Conservation (phyloP, 169 alveolate species). For the Besnoitia besnoiti region DNA sequence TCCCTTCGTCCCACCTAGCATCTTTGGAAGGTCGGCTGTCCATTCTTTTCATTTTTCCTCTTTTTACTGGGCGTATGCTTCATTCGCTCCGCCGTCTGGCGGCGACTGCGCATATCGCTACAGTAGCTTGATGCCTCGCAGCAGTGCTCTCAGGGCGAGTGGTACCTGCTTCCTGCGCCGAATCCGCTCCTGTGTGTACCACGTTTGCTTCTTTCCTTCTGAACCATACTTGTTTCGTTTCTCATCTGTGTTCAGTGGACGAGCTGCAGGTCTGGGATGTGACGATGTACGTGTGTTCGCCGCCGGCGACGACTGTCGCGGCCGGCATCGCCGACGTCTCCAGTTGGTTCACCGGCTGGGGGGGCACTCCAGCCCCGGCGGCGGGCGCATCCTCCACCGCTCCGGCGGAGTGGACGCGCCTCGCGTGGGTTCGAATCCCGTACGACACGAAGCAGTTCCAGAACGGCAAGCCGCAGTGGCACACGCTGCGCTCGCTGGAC, state of each 20-base stretch:
- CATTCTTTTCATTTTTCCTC: too few species aligned
- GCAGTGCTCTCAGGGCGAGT: too few species aligned
- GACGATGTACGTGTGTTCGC: conserved; percentile 74
- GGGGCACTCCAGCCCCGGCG: conserved; percentile 55
- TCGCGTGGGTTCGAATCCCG: conserved; percentile 85
- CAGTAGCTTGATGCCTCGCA: too few species aligned
- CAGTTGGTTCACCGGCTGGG: conserved; percentile 66
- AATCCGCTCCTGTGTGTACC: too few species aligned
- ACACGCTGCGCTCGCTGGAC: conserved; percentile 65
- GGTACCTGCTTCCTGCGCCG: too few species aligned
- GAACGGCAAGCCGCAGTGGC: conserved; percentile 88
- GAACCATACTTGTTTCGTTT: not conserved
- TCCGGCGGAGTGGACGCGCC: conserved; percentile 64
- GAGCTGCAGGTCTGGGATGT: conserved; percentile 74
- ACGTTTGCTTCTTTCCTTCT: not conserved
- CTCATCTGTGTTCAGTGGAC: conserved; percentile 42
- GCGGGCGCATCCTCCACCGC: conserved; percentile 53
- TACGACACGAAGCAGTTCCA: conserved; percentile 71
- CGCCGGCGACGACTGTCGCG: conserved; percentile 71
- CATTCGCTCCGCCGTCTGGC: too few species aligned
- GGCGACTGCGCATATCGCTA: too few species aligned
- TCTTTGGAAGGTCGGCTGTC: too few species aligned
- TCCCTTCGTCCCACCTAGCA: too few species aligned
- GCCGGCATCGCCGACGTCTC: conserved; percentile 53
- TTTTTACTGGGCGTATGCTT: too few species aligned